These are phyloP conservation scores for Hypholoma fasciculare DNA, from an alignment of 768 basidiomycete genomes.

Conservation along the genomic window DNA sequence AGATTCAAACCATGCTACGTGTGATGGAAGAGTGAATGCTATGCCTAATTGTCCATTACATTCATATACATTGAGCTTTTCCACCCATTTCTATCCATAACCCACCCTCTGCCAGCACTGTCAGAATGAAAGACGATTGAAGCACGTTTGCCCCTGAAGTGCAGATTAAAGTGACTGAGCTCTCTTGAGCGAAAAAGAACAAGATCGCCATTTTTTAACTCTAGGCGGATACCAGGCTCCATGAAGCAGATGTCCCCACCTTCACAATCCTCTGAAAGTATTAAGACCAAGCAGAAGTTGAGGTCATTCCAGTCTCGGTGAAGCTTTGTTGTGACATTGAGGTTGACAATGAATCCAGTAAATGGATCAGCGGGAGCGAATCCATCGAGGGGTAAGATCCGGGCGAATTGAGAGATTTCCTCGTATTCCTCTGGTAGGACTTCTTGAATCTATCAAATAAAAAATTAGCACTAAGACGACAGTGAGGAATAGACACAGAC, in stretches of 20 bases:
- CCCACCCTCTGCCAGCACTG: background rate
- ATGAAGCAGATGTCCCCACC: conserved; percentile 19
- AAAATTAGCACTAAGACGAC: too few species aligned
- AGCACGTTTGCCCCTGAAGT: conserved; percentile 14
- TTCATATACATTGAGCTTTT: background rate
- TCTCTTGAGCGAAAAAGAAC: conserved; percentile 16
- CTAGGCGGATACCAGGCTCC: conserved; percentile 17
- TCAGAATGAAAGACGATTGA: conserved; percentile 24
- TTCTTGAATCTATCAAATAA: too few species aligned
- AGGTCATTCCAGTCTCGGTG: conserved; percentile 23
- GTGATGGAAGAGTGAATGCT: too few species aligned
- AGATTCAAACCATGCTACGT: too few species aligned
- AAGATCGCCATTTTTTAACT: conserved; percentile 8
- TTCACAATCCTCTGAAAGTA: conserved; percentile 11
- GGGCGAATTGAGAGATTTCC: too few species aligned
- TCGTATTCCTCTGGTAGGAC: too few species aligned
- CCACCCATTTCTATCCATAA: conserved; percentile 7
- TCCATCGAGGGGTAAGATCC: too few species aligned
- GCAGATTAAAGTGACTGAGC: conserved; percentile 21
- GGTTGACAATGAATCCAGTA: conserved; percentile 24
- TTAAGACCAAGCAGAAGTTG: conserved; percentile 21
- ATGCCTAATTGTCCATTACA: too few species aligned
- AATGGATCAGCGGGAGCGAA: conserved; percentile 22
- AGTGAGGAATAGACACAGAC: too few species aligned
- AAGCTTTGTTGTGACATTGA: conserved; percentile 18